phyloP scores from a whole-genome alignment of 768 basidiomycete species.

The Termitomyces sp. region DNA sequence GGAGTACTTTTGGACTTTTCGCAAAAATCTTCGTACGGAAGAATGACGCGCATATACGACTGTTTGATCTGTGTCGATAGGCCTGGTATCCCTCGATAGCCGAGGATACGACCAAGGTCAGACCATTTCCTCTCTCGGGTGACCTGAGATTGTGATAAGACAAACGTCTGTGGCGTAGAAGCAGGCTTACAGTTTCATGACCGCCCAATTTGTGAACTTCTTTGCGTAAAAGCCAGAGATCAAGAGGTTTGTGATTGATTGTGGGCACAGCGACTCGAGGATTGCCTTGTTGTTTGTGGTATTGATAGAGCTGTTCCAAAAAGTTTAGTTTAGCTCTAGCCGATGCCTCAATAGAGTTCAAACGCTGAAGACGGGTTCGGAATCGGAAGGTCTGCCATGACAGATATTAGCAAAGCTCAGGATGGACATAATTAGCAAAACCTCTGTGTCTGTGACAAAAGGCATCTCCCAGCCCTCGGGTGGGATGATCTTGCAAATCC shows the following conservation, averaged over 20 bases:
- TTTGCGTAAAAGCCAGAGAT: constrained; percentile 90
- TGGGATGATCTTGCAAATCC: constrained; percentile 96
- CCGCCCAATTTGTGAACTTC: constrained; percentile 91
- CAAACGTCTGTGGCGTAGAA: constrained; percentile 6
- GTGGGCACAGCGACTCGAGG: constrained; percentile 88
- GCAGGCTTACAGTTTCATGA: constrained; percentile 66
- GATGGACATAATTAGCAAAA: constrained; percentile 34
- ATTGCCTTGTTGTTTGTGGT: constrained; percentile 94
- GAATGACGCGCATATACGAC: constrained; percentile 86
- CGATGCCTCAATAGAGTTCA: constrained; percentile 97
- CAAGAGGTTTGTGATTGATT: constrained; percentile 89
- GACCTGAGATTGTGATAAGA: constrained; percentile 47
- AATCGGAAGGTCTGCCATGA: constrained; percentile 79
- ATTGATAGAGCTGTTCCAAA: constrained; percentile 93
- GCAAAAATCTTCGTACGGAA: constrained; percentile 94
- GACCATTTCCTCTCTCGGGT: constrained; percentile 85
- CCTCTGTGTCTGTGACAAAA: constrained; percentile 93
- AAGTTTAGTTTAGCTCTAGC: constrained; percentile 97
- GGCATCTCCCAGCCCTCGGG: constrained; percentile 95
- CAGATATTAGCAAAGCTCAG: constrained; percentile 36
- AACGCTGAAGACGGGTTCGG: constrained; percentile 88
- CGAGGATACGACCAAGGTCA: constrained; percentile 75
- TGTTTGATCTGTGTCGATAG: constrained; percentile 86
- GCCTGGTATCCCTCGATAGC: constrained; percentile 79
- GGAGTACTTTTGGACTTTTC: constrained; percentile 70